These are phyloP conservation scores for Pseudocercospora musae DNA, from an alignment of 2,329 filamentous ascomycete genomes.

Conservation along the genomic window DNA sequence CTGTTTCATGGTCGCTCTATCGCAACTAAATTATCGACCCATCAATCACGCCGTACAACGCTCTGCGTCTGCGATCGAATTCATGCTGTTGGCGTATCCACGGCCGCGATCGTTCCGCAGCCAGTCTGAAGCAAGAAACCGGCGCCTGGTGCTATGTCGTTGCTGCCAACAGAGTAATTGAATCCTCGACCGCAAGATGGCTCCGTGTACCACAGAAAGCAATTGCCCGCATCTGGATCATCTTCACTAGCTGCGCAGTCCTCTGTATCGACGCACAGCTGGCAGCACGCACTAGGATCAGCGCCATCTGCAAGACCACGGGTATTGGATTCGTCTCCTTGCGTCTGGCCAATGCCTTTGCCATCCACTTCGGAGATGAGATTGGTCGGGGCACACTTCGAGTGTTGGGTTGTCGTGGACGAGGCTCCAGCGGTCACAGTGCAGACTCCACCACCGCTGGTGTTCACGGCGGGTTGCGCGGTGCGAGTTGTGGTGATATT, in stretches of 20 bases:
- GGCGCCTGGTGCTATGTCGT: constrained; percentile 21
- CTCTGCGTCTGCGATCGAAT: not conserved
- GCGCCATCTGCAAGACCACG: constrained; percentile 23
- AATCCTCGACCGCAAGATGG: constrained; percentile 27
- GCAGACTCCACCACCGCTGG: constrained; percentile 16
- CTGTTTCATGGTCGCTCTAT: constrained; percentile 11
- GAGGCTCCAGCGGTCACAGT: constrained; percentile 22
- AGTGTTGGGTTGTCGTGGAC: constrained; percentile 28
- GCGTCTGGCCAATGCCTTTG: constrained; percentile 25
- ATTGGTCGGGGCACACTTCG: constrained; percentile 31
- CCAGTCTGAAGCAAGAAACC: constrained; percentile 28
- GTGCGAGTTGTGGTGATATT: constrained; percentile 23
- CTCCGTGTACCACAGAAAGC: constrained; percentile 28
- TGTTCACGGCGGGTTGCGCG: constrained; percentile 1
- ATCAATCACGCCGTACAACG: constrained; percentile 2
- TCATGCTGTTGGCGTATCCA: constrained; percentile 12
- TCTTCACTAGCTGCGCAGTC: constrained; percentile 27
- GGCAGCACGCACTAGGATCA: constrained; percentile 29
- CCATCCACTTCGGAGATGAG: constrained; percentile 25
- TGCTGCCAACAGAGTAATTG: constrained; percentile 22
- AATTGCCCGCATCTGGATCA: constrained; percentile 28
- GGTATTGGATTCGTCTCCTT: constrained; percentile 23
- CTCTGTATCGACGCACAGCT: constrained; percentile 26
- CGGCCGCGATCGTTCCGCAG: constrained; percentile 24
- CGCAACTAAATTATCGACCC: not conserved